Conservation (phyloP, 1,284 basidiomycete species). For the Moesziomyces sp. region DNA sequence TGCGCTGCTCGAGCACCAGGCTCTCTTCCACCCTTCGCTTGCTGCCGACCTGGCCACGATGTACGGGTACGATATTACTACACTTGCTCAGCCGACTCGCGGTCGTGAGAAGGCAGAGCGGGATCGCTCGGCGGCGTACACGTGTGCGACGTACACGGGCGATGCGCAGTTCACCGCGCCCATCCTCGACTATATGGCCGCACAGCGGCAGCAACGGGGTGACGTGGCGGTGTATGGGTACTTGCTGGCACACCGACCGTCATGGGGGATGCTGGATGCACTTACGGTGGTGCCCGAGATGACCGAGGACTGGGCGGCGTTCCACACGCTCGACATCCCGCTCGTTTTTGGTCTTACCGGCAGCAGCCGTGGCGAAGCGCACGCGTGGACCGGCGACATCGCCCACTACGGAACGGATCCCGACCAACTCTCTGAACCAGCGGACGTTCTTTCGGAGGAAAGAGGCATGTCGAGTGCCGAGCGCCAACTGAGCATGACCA, state of each 20-base stretch:
- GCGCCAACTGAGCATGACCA: conserved; percentile 22
- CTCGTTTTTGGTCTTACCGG: conserved; percentile 46
- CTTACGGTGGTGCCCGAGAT: conserved; percentile 34
- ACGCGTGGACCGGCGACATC: conserved; percentile 10
- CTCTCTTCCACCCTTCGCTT: conserved; percentile 18
- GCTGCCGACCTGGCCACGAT: conserved; percentile 19
- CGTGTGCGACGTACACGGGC: conserved; percentile 51
- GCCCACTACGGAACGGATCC: conserved; percentile 32
- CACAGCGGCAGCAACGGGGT: not conserved
- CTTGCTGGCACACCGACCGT: conserved; percentile 37
- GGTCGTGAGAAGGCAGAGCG: conserved; percentile 15
- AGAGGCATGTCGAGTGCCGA: conserved; percentile 27
- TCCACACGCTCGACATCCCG: conserved; percentile 47
- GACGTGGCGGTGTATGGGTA: conserved; percentile 33
- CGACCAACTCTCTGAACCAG: conserved; percentile 5
- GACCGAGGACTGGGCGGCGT: conserved; percentile 31
- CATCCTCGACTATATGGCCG: conserved; percentile 32
- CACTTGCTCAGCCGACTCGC: not conserved
- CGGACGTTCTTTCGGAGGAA: not conserved
- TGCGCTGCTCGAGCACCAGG: conserved; percentile 25
- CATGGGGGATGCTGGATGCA: conserved; percentile 20
- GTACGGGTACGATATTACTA: conserved; percentile 20
- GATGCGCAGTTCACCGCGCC: conserved; percentile 49
- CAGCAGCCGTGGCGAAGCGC: not conserved
- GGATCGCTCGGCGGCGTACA: conserved; percentile 28